Base-by-base conservation (phyloP, 2,329 filamentous ascomycete species). In the Nemania sp. region DNA sequence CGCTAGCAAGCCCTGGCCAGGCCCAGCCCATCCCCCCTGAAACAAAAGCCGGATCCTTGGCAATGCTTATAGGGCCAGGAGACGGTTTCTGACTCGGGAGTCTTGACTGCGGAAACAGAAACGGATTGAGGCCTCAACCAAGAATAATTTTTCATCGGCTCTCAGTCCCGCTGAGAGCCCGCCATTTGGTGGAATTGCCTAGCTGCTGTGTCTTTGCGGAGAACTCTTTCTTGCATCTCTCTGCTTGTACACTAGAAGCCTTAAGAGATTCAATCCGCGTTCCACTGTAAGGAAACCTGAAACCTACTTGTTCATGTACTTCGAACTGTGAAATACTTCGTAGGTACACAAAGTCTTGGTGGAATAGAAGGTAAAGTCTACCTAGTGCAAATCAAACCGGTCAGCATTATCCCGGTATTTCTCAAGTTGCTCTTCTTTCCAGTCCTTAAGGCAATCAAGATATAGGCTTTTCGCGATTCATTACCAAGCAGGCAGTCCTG, bases 11-110 rank as follows among this genome's bases (percentile, higher is more conserved):
- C 30, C 52, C 52, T 42, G 19, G 30, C 52, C 47, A 43, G 30
- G 12, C 48, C 22, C 30, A n/a, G n/a, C n/a, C n/a, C n/a, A n/a
- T n/a, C n/a, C n/a, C 37, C 39, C 47, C 39, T 48, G 53, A 52
- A 52, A 56, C 53, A 28, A 30, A 23, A 11, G n/a, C 40, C 40
- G 24, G 31, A 17, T 39, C 19, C 19, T 40, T 19, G 39, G 12
- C 33, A 3, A 17, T 17, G 17, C 7, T 20, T 4, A 34, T 45
- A 40, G 28, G 12, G 34, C 24, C 17, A 39, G 20, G 33, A 40
- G 22, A 26, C n/a, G 19, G 34, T n/a, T 39, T 30, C 31, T 43
- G 50, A 49, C 39, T 49, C 52, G 26, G 17, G 28, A 41, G 19
- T 40, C 23, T 36, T 9, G 33, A 39, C n/a, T n/a, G n/a, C n/a